Evolutionary conservation across 306 rosid species (phyloP).

Genomic region (Rosa persica): DNA sequence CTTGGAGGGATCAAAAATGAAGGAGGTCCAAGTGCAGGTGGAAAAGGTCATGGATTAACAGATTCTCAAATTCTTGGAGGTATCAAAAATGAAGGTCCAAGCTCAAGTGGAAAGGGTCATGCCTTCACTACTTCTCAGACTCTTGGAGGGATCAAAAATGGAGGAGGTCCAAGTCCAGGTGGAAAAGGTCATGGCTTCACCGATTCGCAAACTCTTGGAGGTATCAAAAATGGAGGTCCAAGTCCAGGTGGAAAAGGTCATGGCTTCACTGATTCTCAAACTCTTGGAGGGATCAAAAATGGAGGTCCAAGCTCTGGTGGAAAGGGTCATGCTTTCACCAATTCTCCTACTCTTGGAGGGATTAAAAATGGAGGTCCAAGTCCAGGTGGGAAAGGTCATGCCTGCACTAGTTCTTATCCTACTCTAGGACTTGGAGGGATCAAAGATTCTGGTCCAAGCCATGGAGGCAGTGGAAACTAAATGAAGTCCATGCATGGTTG

Average conservation of each 20-base stretch:
- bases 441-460: neutral
- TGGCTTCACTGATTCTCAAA: neutral
- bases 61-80: neutral
- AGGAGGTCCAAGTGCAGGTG: neutral
- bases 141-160: neutral
- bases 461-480: neutral
- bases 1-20: neutral
- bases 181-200: neutral
- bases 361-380: neutral
- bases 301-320: conserved; percentile 2
- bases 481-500: neutral
- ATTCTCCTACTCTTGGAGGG: neutral
- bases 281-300: neutral
- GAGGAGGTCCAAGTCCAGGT: neutral
- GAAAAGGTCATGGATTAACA: neutral
- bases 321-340: neutral
- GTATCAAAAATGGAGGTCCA: conserved; percentile 1
- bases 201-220: neutral
- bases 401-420: neutral
- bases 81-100: neutral
- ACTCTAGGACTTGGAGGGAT: conserved; percentile 12
- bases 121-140: neutral
- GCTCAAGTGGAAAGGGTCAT: neutral
- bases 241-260: neutral
- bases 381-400: neutral